These are phyloP conservation scores for Scheffersomyces amazonensis DNA, from an alignment of 805 yeast genomes.

Conservation along the genomic window DNA sequence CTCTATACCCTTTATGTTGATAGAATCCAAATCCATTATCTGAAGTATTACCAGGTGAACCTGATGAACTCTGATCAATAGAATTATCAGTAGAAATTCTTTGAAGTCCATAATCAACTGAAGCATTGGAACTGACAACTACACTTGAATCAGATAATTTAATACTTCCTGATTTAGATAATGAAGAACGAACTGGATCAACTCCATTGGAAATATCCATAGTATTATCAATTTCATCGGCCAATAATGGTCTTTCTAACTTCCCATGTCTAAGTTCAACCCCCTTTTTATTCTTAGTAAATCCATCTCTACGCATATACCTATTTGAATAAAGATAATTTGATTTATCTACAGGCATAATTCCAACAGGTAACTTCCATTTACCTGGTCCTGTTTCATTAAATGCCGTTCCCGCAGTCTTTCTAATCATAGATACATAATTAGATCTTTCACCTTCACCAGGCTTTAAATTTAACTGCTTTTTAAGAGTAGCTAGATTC, in stretches of 20 bases:
- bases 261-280: constrained; percentile 62
- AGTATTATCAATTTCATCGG: constrained; percentile 62
- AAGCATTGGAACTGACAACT: not conserved
- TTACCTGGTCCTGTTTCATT: constrained; percentile 44
- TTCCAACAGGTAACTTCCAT: constrained; percentile 55
- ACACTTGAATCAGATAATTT: not conserved
- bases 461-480: constrained; percentile 33
- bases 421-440: constrained; percentile 46
- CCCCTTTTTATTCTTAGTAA: constrained; percentile 34
- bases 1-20: constrained; percentile 39
- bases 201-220: not conserved
- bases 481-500: constrained; percentile 35
- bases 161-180: not conserved
- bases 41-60: constrained; percentile 28
- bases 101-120: not conserved
- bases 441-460: constrained; percentile 51
- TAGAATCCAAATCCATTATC: constrained; percentile 31
- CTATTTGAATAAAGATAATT: constrained; percentile 20
- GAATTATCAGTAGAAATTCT: not conserved
- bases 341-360: constrained; percentile 42
- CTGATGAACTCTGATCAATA: constrained; percentile 4
- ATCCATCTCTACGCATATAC: constrained; percentile 21
- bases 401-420: constrained; percentile 47
- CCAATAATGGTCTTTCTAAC: constrained; percentile 63
- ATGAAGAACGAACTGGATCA: not conserved